A percentile compares a stretch with the other conserved stretches of the same genome.
Conservation (phyloP, 2,329 filamentous ascomycete genomes). For the Periglandula ipomoeae region DNA sequence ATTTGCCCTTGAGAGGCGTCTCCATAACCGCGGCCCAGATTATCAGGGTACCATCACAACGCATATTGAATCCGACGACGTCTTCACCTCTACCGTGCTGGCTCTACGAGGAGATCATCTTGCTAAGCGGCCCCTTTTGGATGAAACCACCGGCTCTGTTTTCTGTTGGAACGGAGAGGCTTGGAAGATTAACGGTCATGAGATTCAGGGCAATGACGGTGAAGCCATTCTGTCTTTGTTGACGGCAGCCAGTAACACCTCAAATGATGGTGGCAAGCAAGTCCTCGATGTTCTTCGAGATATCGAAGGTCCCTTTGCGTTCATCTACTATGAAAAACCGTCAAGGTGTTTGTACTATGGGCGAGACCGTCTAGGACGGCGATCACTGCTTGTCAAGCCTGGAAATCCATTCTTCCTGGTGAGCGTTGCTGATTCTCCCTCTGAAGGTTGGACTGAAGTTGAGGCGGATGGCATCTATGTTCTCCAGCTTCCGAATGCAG, state of each 20-base stretch:
- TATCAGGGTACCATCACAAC: conserved; percentile 37
- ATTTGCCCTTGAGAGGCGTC: conserved; percentile 30
- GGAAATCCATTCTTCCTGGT: conserved; percentile 50
- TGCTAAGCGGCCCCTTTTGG: conserved; percentile 63
- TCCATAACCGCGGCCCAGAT: conserved; percentile 52
- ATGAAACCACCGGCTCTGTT: conserved; percentile 47
- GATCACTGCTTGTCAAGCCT: conserved; percentile 63
- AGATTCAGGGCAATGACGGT: conserved; percentile 70
- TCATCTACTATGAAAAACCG: conserved; percentile 67
- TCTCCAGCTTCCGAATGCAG: conserved; percentile 39
- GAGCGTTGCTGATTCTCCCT: conserved; percentile 54
- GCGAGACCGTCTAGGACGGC: conserved; percentile 76
- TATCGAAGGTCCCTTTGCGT: conserved; percentile 79
- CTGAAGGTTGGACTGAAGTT: conserved; percentile 63
- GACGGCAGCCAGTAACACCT: conserved; percentile 27
- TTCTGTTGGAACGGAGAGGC: conserved; percentile 98
- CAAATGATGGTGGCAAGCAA: conserved; percentile 12
- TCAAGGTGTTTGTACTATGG: conserved; percentile 65
- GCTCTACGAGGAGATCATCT: conserved; percentile 70
- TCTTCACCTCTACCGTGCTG: conserved; percentile 78
- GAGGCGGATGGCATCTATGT: conserved; percentile 75
- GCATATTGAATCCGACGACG: conserved; percentile 26
- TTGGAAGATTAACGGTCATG: conserved; percentile 59
- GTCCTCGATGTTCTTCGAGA: conserved; percentile 46
- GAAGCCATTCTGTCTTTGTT: conserved; percentile 57